Evolutionary conservation across 2,329 filamentous ascomycete species (phyloP).

Genomic region (Metarhizium sp.): DNA sequence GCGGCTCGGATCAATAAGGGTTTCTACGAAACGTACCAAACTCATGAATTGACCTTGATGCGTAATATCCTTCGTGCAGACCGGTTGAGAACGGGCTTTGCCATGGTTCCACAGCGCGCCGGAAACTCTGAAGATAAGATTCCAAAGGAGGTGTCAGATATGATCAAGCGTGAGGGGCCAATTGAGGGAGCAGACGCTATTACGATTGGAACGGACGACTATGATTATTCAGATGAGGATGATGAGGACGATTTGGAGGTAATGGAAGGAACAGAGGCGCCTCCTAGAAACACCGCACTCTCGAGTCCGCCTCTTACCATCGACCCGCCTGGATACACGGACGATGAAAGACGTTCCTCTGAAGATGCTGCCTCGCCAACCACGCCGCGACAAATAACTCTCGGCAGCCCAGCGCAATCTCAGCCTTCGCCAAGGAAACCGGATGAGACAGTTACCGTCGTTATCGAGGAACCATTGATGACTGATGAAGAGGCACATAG

Average conservation of each 20-base stretch:
- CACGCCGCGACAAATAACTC: slow-evolving; percentile 3
- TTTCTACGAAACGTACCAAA: slow-evolving; percentile 36
- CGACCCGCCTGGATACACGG: neutral
- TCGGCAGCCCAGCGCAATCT: slow-evolving; percentile 2
- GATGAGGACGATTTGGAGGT: slow-evolving; percentile 13
- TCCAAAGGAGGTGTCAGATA: slow-evolving; percentile 19
- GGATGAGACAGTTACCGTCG: neutral
- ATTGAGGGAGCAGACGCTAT: slow-evolving; percentile 18
- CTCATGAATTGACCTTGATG: slow-evolving; percentile 31
- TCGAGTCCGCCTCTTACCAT: neutral
- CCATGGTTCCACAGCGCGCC: neutral
- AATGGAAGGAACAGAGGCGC: neutral
- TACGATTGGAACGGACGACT: slow-evolving; percentile 20
- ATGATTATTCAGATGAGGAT: slow-evolving; percentile 16
- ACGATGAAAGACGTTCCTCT: slow-evolving; percentile 2
- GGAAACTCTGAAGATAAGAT: slow-evolving; percentile 26
- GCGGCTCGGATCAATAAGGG: slow-evolving; percentile 31
- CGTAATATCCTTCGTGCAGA: slow-evolving; percentile 24
- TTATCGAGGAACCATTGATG: slow-evolving; percentile 21
- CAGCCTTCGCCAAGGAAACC: slow-evolving; percentile 2
- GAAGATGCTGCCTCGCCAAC: slow-evolving; percentile 4
- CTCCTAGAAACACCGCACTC: neutral
- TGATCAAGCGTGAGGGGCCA: slow-evolving; percentile 17
- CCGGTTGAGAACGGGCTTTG: slow-evolving; percentile 5
- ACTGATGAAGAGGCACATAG: slow-evolving; percentile 29